Base-by-base conservation (phyloP, 1,139 yeast species). In the Nakaseomyces bracarensis region DNA sequence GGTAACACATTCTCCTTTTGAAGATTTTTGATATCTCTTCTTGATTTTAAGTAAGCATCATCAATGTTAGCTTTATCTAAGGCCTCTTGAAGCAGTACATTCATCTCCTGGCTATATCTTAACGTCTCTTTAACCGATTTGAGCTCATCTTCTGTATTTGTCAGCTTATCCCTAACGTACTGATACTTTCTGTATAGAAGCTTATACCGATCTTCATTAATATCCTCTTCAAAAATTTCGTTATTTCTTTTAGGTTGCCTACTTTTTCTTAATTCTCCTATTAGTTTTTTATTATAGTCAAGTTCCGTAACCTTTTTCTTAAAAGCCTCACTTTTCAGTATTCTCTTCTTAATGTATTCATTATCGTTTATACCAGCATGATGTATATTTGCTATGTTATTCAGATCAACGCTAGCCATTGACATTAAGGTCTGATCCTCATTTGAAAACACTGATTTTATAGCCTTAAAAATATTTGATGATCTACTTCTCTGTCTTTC, bases 81-180 rank as follows among this genome's bases (percentile, higher is more conserved):
- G 31, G 57, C 40, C 20, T 57, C 52, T 42, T 58, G 58, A 31
- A 58, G 49, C 16, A 59, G 41, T 1, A 48, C 38, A 35, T 55
- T 57, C 43, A 58, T 59, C 43, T 60, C 63, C 26, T 54, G 50
- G 3, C 61, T 55, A 41, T 57, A 77, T 14, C 75, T 71, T 43
- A 79, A 64, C 3, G 75, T 74, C 64, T 81, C 73, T 56, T 79
- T 84, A 31, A 83, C 73, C 50, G 77, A 82, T 57, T 75, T 66
- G 21, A 79, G 64, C 54, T 74, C 70, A 8, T 63, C 71, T 51
- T 77, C 81, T 30, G 78, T 61, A 46, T 74, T 78, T 9, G 68
- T 64, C 3, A 77, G 75, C 40, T 74, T 60, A 34, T 62, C 49
- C 30, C 51, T 52, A 28, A 53, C 7, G 10, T 15, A 20, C 26